These are phyloP conservation scores for Trichoderma sp. DNA, from an alignment of 2,329 filamentous ascomycete genomes.

Conservation along the genomic window DNA sequence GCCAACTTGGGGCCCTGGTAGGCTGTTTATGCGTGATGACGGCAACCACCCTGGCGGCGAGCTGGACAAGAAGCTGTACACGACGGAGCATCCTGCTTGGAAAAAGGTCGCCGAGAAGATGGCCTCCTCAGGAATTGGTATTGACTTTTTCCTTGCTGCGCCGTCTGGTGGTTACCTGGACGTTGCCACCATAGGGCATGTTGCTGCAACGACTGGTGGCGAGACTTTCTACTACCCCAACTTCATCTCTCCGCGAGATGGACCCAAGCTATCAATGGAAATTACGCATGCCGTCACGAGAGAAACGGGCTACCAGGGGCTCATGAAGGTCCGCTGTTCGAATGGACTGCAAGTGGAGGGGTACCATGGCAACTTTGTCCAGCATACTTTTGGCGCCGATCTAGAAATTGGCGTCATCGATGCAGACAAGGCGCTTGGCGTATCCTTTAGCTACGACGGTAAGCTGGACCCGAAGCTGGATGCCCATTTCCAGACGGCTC, in stretches of 20 bases:
- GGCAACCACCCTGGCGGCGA: constrained; percentile 84
- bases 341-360: constrained; percentile 89
- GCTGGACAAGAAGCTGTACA: constrained; percentile 87
- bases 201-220: constrained; percentile 86
- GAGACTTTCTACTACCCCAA: constrained; percentile 98
- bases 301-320: constrained; percentile 90
- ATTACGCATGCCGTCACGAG: constrained; percentile 82
- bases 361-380: constrained; percentile 97
- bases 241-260: constrained; percentile 85
- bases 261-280: constrained; percentile 79
- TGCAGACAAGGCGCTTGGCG: constrained; percentile 87
- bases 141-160: constrained; percentile 93
- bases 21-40: constrained; percentile 83
- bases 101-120: constrained; percentile 84
- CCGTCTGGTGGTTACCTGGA: constrained; percentile 90
- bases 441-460: constrained; percentile 92
- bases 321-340: constrained; percentile 98
- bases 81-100: constrained; percentile 86
- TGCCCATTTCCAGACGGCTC: constrained; percentile 93
- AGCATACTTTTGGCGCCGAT: constrained; percentile 93
- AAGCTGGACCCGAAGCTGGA: constrained; percentile 97
- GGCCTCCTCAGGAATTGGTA: constrained; percentile 81
- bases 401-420: constrained; percentile 92
- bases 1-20: constrained; percentile 87
- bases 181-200: constrained; percentile 86